Evolutionary conservation across 2,329 filamentous ascomycete species (phyloP), one percentile per base, ranked within the genome.

Genomic region (Didymella glomerata): DNA sequence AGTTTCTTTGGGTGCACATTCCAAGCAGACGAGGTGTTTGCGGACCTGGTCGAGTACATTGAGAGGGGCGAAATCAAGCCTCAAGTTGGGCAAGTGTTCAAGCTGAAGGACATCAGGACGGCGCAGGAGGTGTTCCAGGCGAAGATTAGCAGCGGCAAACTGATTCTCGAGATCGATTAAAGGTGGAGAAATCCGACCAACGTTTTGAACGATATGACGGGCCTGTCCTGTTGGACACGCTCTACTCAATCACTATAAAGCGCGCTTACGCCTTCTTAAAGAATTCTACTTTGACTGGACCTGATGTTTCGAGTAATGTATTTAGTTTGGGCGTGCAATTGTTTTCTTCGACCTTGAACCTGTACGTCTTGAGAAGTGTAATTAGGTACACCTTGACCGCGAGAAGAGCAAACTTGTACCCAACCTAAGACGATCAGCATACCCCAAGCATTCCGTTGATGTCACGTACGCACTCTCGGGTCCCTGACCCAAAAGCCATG

Each of bases 341-440:
- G 9, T 48, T 20, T 2, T 53, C 44, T 18, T 42, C 27, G 5
- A 58, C 42, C 11, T 30, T 48, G n/a, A 58, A 38, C 14, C 16
- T 13, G 11, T 53, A 49, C 4, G 44, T 44, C 45, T 54, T 27
- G 10, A 58, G 40, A 24, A 58, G 38, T 9, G 28, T 54, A n/a
- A 54, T 36, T 1, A 58, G 24, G 13, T 54, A 58, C 18, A 54
- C 45, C 38, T 58, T 46, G 10, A 53, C 45, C 11, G 55, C 49
- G 4, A 54, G 24, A 2, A 47, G n/a, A 2, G 49, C 55, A 18
- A 41, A 58, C 20, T 46, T 58, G 22, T 54, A 58, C 11, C 55
- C 55, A 32, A 54, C 49, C 40, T 48, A 8, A 13, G 20, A n/a
- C 30, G 5, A 28, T 51, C 4, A 51, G 38, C 18, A 16, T 13